Evolutionary conservation across 345 rosid species (phyloP), one percentile per base, ranked within the genome.

Genomic region (Physaria fendleri): DNA sequence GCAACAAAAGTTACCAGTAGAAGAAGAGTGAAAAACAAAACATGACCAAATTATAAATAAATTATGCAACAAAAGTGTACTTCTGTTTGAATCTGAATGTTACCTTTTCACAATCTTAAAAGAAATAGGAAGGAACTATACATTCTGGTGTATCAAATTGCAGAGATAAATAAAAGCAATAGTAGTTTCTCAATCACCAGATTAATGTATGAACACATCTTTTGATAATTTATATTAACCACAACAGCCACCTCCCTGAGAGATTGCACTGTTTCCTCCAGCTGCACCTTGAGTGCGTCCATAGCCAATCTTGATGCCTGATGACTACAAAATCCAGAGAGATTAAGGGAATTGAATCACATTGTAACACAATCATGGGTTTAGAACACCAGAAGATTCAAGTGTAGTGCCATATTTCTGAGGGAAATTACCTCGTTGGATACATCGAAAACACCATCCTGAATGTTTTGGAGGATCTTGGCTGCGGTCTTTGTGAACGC

Each of bases 401-500:
- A 43, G 21, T 15, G 4, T 22, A 4, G 4, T 33, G 42, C 25
- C 5, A 25, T 23, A 18, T 4, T 35, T 7, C 38, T 2, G 2
- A 27, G 4, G 20, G 32, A 6, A 13, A 4, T 50, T 77, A 88
- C 97, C 94, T 93, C 97, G 49, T 86, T 84, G 55, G 95, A 83
- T 65, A 80, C 87, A 76, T 88, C 95, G 74, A 88, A 80, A 2
- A 86, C 81, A 0, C 97, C 95, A 1, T 88, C 98, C 59, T 86
- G 89, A 46, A 93, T 93, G 51, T 93, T 88, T 70, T 85, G 84
- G 64, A 82, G 90, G 77, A 92, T 86, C 81, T 92, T 85, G 40
- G 83, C 87, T 16, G 99, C 97, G 16, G 99, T 88, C 73, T 71
- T 79, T 68, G 81, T 77, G 74, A 93, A 93, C 37, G 99, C 98